Evolutionary conservation across 106 monocot genomes (phyloP).

Genomic region (Phalaenopsis equestris): DNA sequence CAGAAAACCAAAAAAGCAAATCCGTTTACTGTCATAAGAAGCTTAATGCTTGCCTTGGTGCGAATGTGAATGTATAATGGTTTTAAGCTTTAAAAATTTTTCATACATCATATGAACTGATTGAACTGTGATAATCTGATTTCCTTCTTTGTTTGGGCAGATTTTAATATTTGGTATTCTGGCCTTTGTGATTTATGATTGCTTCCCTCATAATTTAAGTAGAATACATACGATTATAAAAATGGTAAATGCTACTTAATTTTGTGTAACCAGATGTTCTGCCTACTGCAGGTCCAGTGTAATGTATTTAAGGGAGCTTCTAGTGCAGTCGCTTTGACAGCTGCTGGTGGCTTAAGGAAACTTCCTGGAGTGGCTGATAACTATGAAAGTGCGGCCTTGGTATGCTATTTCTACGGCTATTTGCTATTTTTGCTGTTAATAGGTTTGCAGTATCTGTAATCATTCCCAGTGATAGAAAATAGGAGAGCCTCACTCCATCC

Average conservation of each 20-base stretch:
- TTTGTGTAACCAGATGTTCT: background rate
- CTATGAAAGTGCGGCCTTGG: constrained; percentile 79
- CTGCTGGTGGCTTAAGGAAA: constrained; percentile 82
- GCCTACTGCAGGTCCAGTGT: constrained; percentile 68
- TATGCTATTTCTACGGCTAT: constrained; percentile 12
- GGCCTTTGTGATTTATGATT: background rate
- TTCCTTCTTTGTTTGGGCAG: background rate
- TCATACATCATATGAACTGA: background rate
- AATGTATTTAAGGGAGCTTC: constrained; percentile 90
- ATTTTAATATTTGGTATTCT: background rate
- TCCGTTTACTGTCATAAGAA: background rate
- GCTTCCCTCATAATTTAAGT: background rate
- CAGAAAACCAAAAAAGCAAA: background rate
- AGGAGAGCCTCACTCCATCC: background rate
- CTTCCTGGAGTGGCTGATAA: constrained; percentile 54
- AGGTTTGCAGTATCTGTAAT: background rate
- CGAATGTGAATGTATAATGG: background rate
- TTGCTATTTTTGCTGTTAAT: background rate
- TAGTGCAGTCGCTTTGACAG: constrained; percentile 78
- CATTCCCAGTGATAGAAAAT: background rate
- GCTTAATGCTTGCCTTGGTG: background rate
- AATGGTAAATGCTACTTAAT: background rate
- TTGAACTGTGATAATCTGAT: background rate
- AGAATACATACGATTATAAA: background rate
- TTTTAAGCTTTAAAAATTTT: background rate